These are phyloP conservation scores for Spathaspora jeffriesii DNA, from an alignment of 1,139 yeast species.

Conservation along the genomic window DNA sequence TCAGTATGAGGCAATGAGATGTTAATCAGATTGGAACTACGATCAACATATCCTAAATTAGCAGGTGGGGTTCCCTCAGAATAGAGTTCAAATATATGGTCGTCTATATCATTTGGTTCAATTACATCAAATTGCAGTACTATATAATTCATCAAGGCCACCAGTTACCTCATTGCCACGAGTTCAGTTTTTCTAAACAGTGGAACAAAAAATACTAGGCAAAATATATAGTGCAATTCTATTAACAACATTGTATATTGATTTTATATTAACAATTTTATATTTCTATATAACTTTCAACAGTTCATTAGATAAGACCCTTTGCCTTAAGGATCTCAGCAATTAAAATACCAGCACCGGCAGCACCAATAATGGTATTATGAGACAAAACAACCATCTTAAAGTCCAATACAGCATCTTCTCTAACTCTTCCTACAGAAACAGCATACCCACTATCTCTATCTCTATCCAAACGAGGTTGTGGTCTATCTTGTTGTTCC, in stretches of 20 bases:
- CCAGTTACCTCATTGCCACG: background rate
- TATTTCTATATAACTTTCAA: background rate
- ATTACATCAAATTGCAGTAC: constrained; percentile 7
- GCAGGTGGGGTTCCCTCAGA: constrained; percentile 32
- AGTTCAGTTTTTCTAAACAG: background rate
- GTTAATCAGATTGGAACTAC: constrained; percentile 27
- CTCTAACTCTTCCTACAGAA: constrained; percentile 92
- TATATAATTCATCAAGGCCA: background rate
- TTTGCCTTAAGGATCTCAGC: constrained; percentile 88
- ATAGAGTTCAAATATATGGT: constrained; percentile 52
- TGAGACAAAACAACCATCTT: constrained; percentile 97
- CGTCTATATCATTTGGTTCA: constrained; percentile 19
- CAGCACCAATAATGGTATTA: constrained; percentile 98
- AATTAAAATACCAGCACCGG: constrained; percentile 97
- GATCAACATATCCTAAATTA: constrained; percentile 51
- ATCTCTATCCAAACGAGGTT: constrained; percentile 96
- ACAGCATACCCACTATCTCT: constrained; percentile 96
- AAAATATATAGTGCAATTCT: too few relatives aligned
- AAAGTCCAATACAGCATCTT: constrained; percentile 88
- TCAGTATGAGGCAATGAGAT: constrained; percentile 32
- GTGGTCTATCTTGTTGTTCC: constrained; percentile 94
- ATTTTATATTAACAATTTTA: too few relatives aligned
- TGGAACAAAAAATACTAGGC: background rate
- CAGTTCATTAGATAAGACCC: constrained; percentile 53
- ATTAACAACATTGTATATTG: too few relatives aligned